Evolutionary conservation across 495 filamentous ascomycete genomes (phyloP), one percentile per base, ranked within the genome.

Genomic region (Chaetomium fimeti): DNA sequence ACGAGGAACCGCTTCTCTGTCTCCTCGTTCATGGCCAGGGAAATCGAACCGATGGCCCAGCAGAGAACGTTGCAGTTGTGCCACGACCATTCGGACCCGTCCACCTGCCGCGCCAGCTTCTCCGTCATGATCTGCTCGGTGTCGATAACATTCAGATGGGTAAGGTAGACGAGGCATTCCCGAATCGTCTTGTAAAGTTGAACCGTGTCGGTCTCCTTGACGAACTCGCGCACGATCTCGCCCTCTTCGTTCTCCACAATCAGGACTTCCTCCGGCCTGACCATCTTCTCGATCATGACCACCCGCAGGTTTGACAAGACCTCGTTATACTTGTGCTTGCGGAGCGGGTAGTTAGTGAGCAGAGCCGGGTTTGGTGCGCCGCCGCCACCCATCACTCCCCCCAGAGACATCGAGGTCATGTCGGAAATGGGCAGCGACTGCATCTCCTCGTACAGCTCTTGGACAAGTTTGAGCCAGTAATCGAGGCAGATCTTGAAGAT

Each of bases 201-300:
- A 27, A 99, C 97, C 0, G 94, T 98, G 73, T 99, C 94, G 69
- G 92, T 94, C 70, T 99, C 94, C 79, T 98, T 99, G 65, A 99
- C 93, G 66, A 99, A 98, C 76, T 97, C 94, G 60, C 94, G 90
- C 24, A 99, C 95, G 65, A 99, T 98, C 74, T 99, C 94, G 51
- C 95, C 94, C 76, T 99, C 94, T 66, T 99, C 94, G 74, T 99
- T 99, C 76, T 99, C 94, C 7, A 99, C 95, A 71, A 99, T 92
- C 64, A 99, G 75, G n/a, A 99, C 95, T 79, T 98, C 95, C 78
- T 99, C 94, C 7, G 94, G 94, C 42, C 91, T 83, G 29, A 98
- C 94, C 94, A 99, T 98, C 78, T 97, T 96, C 80, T 99, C 94
- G 66, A 99, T 97, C 94, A 99, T 99, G 48, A 99, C 94, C 47